Evolutionary conservation across 441 rosid species (phyloP), one percentile per base, ranked within the genome.

Genomic region (Erysimum pusillum): DNA sequence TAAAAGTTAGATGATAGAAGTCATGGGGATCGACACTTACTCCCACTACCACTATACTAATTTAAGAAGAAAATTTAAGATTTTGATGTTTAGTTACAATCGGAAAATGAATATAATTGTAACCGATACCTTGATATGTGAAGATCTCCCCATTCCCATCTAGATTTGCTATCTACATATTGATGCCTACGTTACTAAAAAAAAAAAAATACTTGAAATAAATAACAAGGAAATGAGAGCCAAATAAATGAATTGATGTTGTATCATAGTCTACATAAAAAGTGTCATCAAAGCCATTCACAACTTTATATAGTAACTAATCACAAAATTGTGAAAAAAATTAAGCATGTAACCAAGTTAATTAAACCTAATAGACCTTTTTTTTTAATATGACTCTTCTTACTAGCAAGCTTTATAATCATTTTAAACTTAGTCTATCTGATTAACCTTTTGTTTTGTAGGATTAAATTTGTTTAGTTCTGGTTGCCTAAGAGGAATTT

Each of bases 21-120:
- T 73, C 49, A 62, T 18, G 69, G 61, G 52, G 46, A n/a, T n/a
- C n/a, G n/a, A 71, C 14, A 11, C 52, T 49, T 61, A 71, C 18
- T n/a, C 32, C 62, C 28, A 71, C 75, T 22, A 28, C 31, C 31
- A 28, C 9, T n/a, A 7, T 6, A 49, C 28, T 17, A 49, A 17
- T 49, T n/a, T n/a, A n/a, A 49, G 41, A 62, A 62, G 49, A 35
- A 53, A 5, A 18, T 9, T 32, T 54, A 4, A 62, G 22, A 4
- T 53, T 63, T 52, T 28, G 41, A 63, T 64, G 48, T 49, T 35
- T 41, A 9, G 39, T 60, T 46, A 57, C 4, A 32, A 69, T 18
- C 11, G 41, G 31, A 61, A 32, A 63, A 62, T 36, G 28, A 25
- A 25, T 25, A 25, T 25, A 25, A 25, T 2, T 25, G 2, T 25